phyloP scores from a whole-genome alignment of 2,329 filamentous ascomycete genomes.

The Fusarium mexicanum region DNA sequence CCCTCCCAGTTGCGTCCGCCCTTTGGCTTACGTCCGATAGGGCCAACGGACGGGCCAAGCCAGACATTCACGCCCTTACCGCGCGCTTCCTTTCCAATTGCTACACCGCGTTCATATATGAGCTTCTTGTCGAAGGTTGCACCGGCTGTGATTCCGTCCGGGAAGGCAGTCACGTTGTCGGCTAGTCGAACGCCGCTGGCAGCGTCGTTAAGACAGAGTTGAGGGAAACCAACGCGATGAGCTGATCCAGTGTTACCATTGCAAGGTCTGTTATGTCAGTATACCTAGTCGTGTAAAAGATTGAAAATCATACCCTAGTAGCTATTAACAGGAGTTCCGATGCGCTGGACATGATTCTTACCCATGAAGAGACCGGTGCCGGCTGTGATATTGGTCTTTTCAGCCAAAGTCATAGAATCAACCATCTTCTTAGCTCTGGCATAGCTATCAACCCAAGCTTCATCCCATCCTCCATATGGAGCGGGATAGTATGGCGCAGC shows the following conservation, averaged over 20 bases:
- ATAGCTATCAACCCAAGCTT: slow-evolving; percentile 76
- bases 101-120: slow-evolving; percentile 73
- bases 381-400: slow-evolving; percentile 81
- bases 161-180: slow-evolving; percentile 80
- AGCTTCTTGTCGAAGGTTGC: slow-evolving; percentile 79
- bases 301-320: slow-evolving; percentile 12
- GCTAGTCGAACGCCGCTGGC: slow-evolving; percentile 77
- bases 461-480: slow-evolving; percentile 75
- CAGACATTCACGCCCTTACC: slow-evolving; percentile 79
- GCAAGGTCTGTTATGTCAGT: slow-evolving; percentile 62
- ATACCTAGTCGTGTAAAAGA: fast-evolving
- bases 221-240: slow-evolving; percentile 74
- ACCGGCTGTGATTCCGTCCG: slow-evolving; percentile 79
- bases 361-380: slow-evolving; percentile 79
- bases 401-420: slow-evolving; percentile 79
- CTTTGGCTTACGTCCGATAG: slow-evolving; percentile 75
- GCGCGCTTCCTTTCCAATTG: slow-evolving; percentile 75
- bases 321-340: background rate
- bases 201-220: slow-evolving; percentile 76
- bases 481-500: slow-evolving; percentile 73
- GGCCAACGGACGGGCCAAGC: slow-evolving; percentile 75
- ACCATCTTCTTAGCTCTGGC: slow-evolving; percentile 74
- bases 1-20: slow-evolving; percentile 82
- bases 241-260: slow-evolving; percentile 82
- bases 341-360: slow-evolving; percentile 20